Evolutionary conservation across 2,329 filamentous ascomycete genomes (phyloP), one percentile per base, ranked within the genome.

Genomic region (Fragosphaeria purpurea): DNA sequence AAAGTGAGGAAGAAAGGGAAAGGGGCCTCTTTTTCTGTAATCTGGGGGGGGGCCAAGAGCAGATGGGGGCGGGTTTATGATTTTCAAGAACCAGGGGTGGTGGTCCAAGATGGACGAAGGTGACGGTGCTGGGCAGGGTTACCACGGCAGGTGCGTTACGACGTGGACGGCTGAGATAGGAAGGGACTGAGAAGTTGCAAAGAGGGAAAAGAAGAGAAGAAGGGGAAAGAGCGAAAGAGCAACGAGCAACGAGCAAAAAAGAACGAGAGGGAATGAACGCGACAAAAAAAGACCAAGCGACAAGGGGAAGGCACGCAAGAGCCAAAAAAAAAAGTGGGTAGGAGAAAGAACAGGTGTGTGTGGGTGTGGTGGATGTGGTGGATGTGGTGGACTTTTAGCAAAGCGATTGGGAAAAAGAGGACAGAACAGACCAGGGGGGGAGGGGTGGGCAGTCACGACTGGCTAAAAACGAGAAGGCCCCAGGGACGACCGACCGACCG

Each of bases 191-290:
- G 49, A 53, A 56, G 56, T 58, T 58, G 60, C 60, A 63, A 62
- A 61, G 57, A 58, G 62, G 64, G 65, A 65, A 67, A 62, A 62
- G 63, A 64, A 50, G 32, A 38, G 41, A 43, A 34, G 12, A 43
- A 43, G 46, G 40, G 42, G 46, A 46, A 43, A 8, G 11, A 45
- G 45, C 31, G 38, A 41, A 37, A 50, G 50, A 50, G 50, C 50
- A 41, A 44, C 33, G 41, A 41, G 33, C 39, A 39, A 37, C 40
- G 49, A 38, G 46, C 50, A 51, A 53, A 48, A 46, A 44, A 37
- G 49, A 7, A 13, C 33, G 38, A 31, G 41, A 37, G 4, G 35
- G 35, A 37, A 37, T 2, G 35, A 37, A 37, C 7, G 35, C 35
- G 35, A 37, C 35, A 37, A 11, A 7, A 37, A 37, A 7, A 37